Conservation (phyloP, 805 yeast species). For the Metschnikowia chrysomelidarum region DNA sequence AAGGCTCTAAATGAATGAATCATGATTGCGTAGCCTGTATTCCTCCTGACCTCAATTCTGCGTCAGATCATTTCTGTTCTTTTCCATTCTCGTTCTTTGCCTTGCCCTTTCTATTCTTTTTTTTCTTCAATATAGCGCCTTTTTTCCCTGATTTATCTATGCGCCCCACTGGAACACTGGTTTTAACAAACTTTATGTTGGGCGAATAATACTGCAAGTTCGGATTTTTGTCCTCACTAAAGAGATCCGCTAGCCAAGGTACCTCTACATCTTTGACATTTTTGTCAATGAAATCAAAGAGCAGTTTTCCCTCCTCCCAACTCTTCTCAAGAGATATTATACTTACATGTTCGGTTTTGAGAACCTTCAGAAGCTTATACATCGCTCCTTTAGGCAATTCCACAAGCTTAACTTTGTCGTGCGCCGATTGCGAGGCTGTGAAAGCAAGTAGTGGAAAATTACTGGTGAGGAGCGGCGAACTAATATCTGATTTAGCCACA, state of each 20-base stretch:
- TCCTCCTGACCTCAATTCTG: too few relatives aligned
- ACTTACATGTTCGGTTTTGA: constrained; percentile 28
- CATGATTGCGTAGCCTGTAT: too few relatives aligned
- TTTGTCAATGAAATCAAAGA: constrained; percentile 28
- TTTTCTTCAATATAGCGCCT: constrained; percentile 4
- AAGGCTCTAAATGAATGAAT: too few relatives aligned
- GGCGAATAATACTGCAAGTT: constrained; percentile 9
- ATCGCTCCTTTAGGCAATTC: constrained; percentile 53
- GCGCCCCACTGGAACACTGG: constrained; percentile 14
- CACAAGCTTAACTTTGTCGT: constrained; percentile 49
- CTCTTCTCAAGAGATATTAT: constrained; percentile 35
- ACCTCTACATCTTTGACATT: constrained; percentile 38
- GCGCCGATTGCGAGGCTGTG: constrained; percentile 36
- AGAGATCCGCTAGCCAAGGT: constrained; percentile 44
- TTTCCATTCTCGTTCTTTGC: too few relatives aligned
- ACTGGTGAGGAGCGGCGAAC: constrained; percentile 48
- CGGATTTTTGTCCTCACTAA: constrained; percentile 16
- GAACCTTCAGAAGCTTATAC: constrained; percentile 27
- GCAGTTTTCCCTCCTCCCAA: constrained; percentile 26
- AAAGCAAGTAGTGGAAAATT: constrained; percentile 58
- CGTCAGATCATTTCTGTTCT: too few relatives aligned
- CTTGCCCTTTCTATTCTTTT: constrained; percentile 4
- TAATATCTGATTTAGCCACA: constrained; percentile 58
- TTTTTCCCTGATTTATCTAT: background rate
- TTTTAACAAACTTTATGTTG: constrained; percentile 14